Evolutionary conservation across 164 flowering plant species (phyloP).

Genomic region (Vitis rupestris): DNA sequence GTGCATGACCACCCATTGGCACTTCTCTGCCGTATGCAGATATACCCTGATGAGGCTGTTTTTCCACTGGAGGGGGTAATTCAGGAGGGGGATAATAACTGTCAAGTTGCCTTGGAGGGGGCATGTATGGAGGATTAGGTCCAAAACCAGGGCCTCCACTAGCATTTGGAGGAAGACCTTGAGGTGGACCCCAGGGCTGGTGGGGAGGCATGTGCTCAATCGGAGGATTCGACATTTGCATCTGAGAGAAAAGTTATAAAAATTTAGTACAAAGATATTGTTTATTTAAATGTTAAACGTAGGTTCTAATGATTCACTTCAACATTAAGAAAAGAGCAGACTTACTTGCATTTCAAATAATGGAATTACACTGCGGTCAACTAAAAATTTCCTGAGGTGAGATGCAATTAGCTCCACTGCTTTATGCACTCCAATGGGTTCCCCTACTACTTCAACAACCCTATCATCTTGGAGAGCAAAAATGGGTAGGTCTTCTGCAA

Average conservation of each 20-base stretch:
- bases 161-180: conserved; percentile 56
- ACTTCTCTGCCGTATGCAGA: conserved; percentile 86
- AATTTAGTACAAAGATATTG: not conserved
- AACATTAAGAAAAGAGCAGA: not conserved
- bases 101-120: conserved; percentile 74
- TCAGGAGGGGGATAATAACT: conserved; percentile 75
- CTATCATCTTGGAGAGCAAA: conserved; percentile 93
- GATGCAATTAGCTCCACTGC: conserved; percentile 87
- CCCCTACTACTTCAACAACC: conserved; percentile 89
- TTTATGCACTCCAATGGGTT: conserved; percentile 69
- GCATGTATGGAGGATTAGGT: conserved; percentile 70
- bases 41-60: conserved; percentile 68
- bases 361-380: conserved; percentile 83
- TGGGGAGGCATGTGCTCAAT: conserved; percentile 74
- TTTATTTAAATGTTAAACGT: not conserved
- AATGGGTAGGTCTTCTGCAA: conserved; percentile 83
- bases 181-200: conserved; percentile 88
- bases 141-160: conserved; percentile 68
- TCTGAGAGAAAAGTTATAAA: conserved; percentile 34
- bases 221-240: conserved; percentile 63
- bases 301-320: not conserved
- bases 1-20: conserved; percentile 47
- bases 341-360: conserved; percentile 83
- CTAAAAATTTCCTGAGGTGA: conserved; percentile 88
- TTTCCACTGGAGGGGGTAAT: conserved; percentile 66